Evolutionary conservation across 495 filamentous ascomycete genomes (phyloP).

Genomic region (Pyrenula massariospora): DNA sequence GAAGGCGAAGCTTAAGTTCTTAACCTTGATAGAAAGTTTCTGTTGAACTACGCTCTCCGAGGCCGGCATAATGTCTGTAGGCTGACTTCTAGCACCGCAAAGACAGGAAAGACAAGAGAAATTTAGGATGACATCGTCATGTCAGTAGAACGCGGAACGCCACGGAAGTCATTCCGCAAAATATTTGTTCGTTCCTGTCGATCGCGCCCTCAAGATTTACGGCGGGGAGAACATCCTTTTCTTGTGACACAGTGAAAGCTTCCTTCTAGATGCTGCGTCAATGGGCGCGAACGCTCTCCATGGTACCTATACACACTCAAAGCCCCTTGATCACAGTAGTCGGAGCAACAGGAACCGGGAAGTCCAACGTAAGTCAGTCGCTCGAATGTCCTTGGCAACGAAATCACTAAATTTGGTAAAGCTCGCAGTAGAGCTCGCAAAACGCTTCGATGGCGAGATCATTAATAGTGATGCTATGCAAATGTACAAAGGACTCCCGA

Average conservation of each 20-base stretch:
- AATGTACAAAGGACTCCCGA: conserved; percentile 83
- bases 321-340: conserved; percentile 70
- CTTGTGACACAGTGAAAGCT: too few species aligned
- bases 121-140: not conserved
- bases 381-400: not conserved
- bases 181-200: too few species aligned
- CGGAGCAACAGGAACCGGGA: conserved; percentile 91
- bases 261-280: conserved; percentile 2
- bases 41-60: not conserved
- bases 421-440: conserved; percentile 87
- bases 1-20: conserved; percentile 77
- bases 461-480: conserved; percentile 99
- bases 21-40: conserved; percentile 52
- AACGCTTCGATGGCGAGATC: conserved; percentile 79
- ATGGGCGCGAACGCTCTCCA: conserved; percentile 7
- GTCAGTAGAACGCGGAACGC: not conserved
- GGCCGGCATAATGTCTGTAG: not conserved
- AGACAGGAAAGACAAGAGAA: not conserved
- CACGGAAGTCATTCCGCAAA: conserved; percentile 2
- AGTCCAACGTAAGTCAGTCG: conserved; percentile 85
- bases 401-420: too few species aligned
- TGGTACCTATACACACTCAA: conserved; percentile 10
- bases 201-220: too few species aligned
- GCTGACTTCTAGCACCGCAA: not conserved
- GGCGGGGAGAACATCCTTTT: not conserved